These are phyloP conservation scores for Tetracladium setigerum DNA, from an alignment of 495 filamentous ascomycete species.

Conservation along the genomic window DNA sequence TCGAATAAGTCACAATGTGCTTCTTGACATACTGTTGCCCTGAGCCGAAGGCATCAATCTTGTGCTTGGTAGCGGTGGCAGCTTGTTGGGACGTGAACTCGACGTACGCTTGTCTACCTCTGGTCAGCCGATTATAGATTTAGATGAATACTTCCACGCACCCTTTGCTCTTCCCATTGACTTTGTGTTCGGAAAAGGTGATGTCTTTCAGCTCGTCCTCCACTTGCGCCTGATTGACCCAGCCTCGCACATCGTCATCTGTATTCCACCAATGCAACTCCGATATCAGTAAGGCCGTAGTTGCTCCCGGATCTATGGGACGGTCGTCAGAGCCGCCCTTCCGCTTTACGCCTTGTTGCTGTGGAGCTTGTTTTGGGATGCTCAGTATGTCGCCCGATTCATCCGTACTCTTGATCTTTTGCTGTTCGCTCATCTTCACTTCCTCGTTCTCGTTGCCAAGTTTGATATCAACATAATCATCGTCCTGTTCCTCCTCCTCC, in stretches of 20 bases:
- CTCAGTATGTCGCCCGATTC: constrained; percentile 31
- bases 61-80: constrained; percentile 75
- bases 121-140: neutral
- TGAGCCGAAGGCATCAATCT: constrained; percentile 57
- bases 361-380: constrained; percentile 40
- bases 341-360: constrained; percentile 67
- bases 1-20: constrained; percentile 66
- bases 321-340: constrained; percentile 70
- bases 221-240: constrained; percentile 65
- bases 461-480: constrained; percentile 36
- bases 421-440: constrained; percentile 27
- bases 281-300: constrained; percentile 72
- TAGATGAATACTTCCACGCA: constrained; percentile 36
- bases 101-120: constrained; percentile 75
- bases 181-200: constrained; percentile 95
- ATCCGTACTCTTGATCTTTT: constrained; percentile 43
- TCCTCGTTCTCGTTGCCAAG: constrained; percentile 28
- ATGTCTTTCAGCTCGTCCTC: constrained; percentile 87
- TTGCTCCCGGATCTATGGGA: constrained; percentile 73
- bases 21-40: constrained; percentile 54
- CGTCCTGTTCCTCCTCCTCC: constrained; percentile 27
- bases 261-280: constrained; percentile 96
- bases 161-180: constrained; percentile 98
- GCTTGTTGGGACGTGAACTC: constrained; percentile 81
- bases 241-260: constrained; percentile 89